Evolutionary conservation across 192 early-diverging fungal genomes (phyloP).

Genomic region (Oehlia diaphana): DNA sequence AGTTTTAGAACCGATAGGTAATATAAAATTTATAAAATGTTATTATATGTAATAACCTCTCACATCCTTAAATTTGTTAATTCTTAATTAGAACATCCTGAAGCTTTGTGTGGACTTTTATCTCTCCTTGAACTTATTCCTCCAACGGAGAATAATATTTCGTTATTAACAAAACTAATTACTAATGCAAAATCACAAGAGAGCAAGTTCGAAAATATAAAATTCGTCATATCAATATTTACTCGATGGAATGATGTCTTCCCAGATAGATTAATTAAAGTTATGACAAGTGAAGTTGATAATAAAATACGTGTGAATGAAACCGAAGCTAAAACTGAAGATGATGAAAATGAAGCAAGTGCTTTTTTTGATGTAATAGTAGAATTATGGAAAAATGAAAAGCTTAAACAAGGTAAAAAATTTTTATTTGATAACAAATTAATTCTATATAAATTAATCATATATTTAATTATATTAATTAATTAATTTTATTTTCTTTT

Average conservation of each 20-base stretch:
- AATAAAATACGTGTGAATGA: background rate
- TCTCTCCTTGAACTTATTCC: background rate
- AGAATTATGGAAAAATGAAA: background rate
- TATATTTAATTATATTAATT: background rate
- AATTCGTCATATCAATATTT: background rate
- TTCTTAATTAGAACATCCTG: background rate
- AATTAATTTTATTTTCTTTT: background rate
- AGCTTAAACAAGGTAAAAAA: background rate
- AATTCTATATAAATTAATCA: background rate
- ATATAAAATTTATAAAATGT: background rate
- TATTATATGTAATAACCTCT: background rate
- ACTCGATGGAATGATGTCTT: background rate
- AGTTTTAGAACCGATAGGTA: constrained; percentile 2
- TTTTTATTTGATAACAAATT: no score
- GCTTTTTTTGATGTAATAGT: background rate
- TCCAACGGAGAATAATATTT: background rate
- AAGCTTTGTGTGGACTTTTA: background rate
- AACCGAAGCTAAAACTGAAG: background rate
- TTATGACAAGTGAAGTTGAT: background rate
- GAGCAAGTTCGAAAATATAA: background rate
- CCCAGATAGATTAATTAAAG: background rate
- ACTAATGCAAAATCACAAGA: background rate
- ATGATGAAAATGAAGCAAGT: background rate
- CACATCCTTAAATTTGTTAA: background rate
- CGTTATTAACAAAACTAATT: background rate